Evolutionary conservation across 148 eudicot genomes (phyloP), one percentile per base, ranked within the genome.

Genomic region (Rhododendron simsii): DNA sequence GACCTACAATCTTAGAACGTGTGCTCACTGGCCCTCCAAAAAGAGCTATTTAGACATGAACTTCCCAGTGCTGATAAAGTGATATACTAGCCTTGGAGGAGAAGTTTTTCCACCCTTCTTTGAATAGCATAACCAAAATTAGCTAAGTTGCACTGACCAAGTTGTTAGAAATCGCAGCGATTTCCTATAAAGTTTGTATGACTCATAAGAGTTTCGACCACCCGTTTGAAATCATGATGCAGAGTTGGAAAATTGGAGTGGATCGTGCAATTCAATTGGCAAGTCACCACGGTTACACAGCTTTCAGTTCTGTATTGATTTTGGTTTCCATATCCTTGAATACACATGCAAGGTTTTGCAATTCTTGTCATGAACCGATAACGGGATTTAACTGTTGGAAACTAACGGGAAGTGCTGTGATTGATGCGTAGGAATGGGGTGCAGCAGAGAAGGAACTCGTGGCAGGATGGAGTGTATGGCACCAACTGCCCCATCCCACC

Each of bases 401-500:
- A 45, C 81, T 84, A 3, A 83, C 11, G 30, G 41, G 5, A 74
- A 84, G 33, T 51, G 35, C 23, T 76, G 47, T 78, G 69, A 81
- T 20, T 57, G 10, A n/a, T 67, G 84, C 20, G 86, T 90, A 94
- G 94, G 96, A 92, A 91, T 81, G 96, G 96, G 50, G 83, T 92
- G 80, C 93, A 90, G 78, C 94, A 94, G 61, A 89, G 91, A 83
- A 94, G 92, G 82, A 94, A 94, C 86, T 92, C 96, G 10, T 94
- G 94, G 94, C 93, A 94, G 83, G 96, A 94, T 47, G 96, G 96
- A 9, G 92, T 92, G 5, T 90, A 84, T 39, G 96, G 96, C 57
- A 94, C 96, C 5, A 94, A 90, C 81, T 94, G 96, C 83, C 96
- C 96, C 28, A 94, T 94, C 74, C 96, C 93, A 35, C 94, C 93